These are phyloP conservation scores for Dendrobium catenatum DNA, from an alignment of 106 monocot species.

Conservation along the genomic window DNA sequence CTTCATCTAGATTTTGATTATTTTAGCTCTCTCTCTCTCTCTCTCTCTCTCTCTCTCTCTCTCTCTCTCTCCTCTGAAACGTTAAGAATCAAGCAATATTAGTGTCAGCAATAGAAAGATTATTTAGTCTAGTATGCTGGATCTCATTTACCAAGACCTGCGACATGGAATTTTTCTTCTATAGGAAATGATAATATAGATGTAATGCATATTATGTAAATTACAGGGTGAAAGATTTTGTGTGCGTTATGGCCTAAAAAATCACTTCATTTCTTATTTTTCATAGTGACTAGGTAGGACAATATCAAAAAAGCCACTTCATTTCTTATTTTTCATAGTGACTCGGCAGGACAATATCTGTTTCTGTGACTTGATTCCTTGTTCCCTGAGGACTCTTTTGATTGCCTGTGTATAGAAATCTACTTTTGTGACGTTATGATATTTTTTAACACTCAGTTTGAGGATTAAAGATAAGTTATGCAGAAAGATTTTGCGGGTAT, in stretches of 20 bases:
- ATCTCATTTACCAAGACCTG: neutral
- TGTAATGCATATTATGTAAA: neutral
- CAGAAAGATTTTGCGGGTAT: too few species aligned
- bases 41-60: conserved; percentile 2
- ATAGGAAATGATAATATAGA: neutral
- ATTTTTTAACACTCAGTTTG: too few species aligned
- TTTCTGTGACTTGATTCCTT: too few species aligned
- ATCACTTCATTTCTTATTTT: neutral
- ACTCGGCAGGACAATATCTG: too few species aligned
- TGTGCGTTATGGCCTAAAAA: neutral
- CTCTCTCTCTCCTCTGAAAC: neutral
- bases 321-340: too few species aligned
- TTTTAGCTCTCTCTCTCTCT: neutral
- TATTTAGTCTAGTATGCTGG: neutral
- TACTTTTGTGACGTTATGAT: too few species aligned
- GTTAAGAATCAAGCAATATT: neutral
- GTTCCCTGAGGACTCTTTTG: too few species aligned
- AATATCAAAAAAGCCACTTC: neutral
- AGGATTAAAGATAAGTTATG: too few species aligned
- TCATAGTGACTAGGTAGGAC: too few species aligned
- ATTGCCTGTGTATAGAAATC: too few species aligned
- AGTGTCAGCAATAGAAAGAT: neutral
- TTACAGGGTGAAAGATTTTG: neutral
- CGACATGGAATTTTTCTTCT: neutral
- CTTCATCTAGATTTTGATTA: neutral